Conservation (phyloP, 2,329 filamentous ascomycete genomes). For the Pseudocercospora fijiensis region DNA sequence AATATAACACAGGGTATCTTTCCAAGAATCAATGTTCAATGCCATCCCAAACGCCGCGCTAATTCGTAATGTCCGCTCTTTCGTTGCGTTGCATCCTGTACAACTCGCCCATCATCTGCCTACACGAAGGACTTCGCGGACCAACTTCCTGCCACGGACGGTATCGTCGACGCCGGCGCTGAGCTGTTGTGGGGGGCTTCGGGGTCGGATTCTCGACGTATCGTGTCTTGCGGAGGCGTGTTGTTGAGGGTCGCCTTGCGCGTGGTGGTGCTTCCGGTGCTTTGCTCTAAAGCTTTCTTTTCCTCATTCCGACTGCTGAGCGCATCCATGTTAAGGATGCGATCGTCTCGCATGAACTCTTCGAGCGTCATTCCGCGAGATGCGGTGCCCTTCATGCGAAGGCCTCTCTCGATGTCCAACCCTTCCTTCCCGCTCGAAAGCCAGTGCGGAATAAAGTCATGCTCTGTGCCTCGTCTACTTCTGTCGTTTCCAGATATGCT, state of each 20-base stretch:
- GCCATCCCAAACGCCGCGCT: constrained; percentile 1
- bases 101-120: not conserved
- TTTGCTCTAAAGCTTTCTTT: not conserved
- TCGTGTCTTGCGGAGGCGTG: not conserved
- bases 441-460: constrained; percentile 4
- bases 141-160: constrained; percentile 17
- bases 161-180: constrained; percentile 9
- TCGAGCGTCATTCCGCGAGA: not conserved
- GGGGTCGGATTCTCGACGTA: not conserved
- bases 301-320: constrained; percentile 2
- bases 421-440: not conserved
- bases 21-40: not conserved
- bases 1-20: constrained; percentile 3
- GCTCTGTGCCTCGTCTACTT: not conserved
- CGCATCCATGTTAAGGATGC: constrained; percentile 6
- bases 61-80: not conserved
- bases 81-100: not conserved
- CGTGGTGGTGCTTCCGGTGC: not conserved
- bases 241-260: not conserved
- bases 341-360: constrained; percentile 8
- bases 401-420: not conserved
- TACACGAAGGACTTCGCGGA: constrained; percentile 20
- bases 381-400: not conserved
- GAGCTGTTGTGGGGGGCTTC: constrained; percentile 7
- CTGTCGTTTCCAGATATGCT: not conserved